These are phyloP conservation scores for Hymenoscyphus fructigenus DNA, from an alignment of 2,329 filamentous ascomycete genomes.

Conservation along the genomic window DNA sequence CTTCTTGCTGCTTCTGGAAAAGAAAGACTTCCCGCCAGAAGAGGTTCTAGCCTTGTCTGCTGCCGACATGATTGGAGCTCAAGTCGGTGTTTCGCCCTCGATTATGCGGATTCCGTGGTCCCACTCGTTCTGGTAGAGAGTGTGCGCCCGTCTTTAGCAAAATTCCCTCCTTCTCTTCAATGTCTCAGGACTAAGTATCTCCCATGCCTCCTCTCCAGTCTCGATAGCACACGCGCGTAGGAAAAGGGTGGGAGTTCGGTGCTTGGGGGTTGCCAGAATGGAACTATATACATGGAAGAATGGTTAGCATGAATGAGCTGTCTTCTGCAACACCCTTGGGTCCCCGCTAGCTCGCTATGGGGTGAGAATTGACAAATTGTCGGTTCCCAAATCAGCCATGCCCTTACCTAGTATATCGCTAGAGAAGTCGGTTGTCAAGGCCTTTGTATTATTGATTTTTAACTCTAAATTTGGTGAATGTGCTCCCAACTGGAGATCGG, in stretches of 20 bases:
- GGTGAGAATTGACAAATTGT: slow-evolving; percentile 4
- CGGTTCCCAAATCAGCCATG: background rate
- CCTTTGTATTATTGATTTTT: background rate
- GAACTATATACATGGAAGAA: slow-evolving; percentile 6
- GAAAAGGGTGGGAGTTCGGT: background rate
- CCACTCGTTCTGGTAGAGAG: slow-evolving; percentile 18
- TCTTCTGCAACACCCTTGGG: slow-evolving; percentile 25
- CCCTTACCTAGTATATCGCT: slow-evolving; percentile 20
- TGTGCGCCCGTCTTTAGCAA: slow-evolving; percentile 27
- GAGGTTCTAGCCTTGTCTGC: slow-evolving; percentile 77
- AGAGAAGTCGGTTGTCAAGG: slow-evolving; percentile 7
- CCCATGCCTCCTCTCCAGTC: slow-evolving; percentile 30
- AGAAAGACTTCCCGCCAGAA: slow-evolving; percentile 75
- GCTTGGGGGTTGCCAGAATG: background rate
- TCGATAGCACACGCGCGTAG: slow-evolving; percentile 4
- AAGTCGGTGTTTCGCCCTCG: slow-evolving; percentile 9
- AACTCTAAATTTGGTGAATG: background rate
- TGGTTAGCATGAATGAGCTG: slow-evolving; percentile 29
- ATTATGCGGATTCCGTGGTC: slow-evolving; percentile 18
- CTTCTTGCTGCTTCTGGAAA: slow-evolving; percentile 86
- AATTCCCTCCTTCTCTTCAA: slow-evolving; percentile 29
- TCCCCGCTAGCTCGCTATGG: background rate
- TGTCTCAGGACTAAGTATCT: slow-evolving; percentile 29
- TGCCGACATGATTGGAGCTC: slow-evolving; percentile 52
- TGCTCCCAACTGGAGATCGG: slow-evolving; percentile 18